Conservation (phyloP, 2,329 filamentous ascomycete species). For the Fusarium proliferatum region DNA sequence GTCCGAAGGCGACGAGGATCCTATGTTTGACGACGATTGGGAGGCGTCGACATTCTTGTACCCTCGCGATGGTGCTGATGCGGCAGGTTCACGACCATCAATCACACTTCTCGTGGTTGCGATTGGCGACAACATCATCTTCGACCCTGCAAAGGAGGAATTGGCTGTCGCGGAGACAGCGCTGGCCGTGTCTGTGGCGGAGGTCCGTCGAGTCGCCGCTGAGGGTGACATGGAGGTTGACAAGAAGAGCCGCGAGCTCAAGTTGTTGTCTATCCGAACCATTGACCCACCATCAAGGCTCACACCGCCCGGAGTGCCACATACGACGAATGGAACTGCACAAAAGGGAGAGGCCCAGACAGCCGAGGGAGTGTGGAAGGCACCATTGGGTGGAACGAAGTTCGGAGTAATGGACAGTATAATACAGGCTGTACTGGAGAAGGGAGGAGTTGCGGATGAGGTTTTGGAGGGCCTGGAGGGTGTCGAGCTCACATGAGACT, state of each 20-base stretch:
- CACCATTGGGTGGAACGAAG: conserved; percentile 85
- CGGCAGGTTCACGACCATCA: conserved; percentile 70
- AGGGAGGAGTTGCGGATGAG: conserved; percentile 85
- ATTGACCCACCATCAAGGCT: conserved; percentile 80
- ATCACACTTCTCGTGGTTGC: conserved; percentile 91
- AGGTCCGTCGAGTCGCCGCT: conserved; percentile 46
- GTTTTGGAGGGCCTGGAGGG: conserved; percentile 83
- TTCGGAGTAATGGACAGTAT: conserved; percentile 77
- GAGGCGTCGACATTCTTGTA: conserved; percentile 84
- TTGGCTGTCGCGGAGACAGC: conserved; percentile 92
- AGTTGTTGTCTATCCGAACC: conserved; percentile 75
- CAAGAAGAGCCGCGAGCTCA: conserved; percentile 58
- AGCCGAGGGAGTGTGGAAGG: conserved; percentile 84
- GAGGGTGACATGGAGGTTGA: conserved; percentile 56
- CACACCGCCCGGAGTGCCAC: conserved; percentile 76
- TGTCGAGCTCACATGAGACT: conserved; percentile 70
- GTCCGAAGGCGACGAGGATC: conserved; percentile 93
- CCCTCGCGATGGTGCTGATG: conserved; percentile 57
- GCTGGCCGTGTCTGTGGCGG: conserved; percentile 83
- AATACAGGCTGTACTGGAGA: conserved; percentile 79
- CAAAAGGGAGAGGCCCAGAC: conserved; percentile 62
- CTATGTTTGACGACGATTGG: conserved; percentile 99
- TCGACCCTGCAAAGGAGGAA: conserved; percentile 92
- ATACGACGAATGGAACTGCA: conserved; percentile 62
- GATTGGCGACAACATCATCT: conserved; percentile 88